Conservation (phyloP, 345 rosid genomes). For the Eucalyptus grandis region DNA sequence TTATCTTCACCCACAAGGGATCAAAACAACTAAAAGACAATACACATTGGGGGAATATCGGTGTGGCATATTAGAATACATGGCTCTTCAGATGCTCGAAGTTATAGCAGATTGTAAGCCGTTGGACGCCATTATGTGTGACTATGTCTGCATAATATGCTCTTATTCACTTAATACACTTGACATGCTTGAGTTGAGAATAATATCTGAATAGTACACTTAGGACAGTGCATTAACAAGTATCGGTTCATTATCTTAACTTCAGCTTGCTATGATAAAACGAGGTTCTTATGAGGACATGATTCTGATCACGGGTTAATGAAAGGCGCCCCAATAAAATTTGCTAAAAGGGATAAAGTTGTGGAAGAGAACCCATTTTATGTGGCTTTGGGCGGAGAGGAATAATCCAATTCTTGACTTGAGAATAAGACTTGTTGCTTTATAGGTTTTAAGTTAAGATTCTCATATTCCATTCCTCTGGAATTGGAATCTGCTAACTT, state of each 20-base stretch:
- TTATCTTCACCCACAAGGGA: neutral
- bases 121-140: neutral
- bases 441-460: neutral
- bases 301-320: neutral
- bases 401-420: constrained; percentile 7
- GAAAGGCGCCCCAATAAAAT: neutral
- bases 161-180: neutral
- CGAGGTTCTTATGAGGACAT: neutral
- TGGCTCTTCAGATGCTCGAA: neutral
- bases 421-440: neutral
- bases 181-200: neutral
- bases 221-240: neutral
- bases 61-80: neutral
- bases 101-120: neutral
- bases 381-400: constrained; percentile 3
- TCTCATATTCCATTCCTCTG: neutral
- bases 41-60: neutral
- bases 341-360: neutral
- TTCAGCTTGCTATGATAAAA: neutral
- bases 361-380: constrained; percentile 3
- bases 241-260: neutral
- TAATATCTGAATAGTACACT: neutral
- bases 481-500: neutral
- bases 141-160: neutral
- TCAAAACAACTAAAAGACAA: neutral